Percentiles rank a stretch among this genome's conserved stretches.
phyloP scores from a whole-genome alignment of 768 basidiomycete genomes.

The Auricularia cornea region DNA sequence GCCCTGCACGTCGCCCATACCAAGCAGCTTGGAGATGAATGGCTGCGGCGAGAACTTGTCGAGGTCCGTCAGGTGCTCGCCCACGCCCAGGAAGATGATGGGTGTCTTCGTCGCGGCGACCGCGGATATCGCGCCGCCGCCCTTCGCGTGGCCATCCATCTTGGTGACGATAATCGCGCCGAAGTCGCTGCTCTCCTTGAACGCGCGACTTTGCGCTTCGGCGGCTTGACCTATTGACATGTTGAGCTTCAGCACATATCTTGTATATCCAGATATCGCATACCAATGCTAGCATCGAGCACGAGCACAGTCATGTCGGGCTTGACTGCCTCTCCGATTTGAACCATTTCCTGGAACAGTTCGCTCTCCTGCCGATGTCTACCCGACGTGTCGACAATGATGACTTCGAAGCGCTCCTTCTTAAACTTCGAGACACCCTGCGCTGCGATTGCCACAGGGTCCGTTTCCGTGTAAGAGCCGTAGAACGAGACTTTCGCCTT shows the following conservation, averaged over 20 bases:
- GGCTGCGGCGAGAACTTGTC: constrained; percentile 94
- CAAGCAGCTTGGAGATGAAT: constrained; percentile 93
- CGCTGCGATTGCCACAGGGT: constrained; percentile 90
- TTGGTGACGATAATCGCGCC: constrained; percentile 99
- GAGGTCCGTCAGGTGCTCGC: constrained; percentile 95
- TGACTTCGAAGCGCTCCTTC: constrained; percentile 96
- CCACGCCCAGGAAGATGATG: constrained; percentile 96
- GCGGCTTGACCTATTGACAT: constrained; percentile 79
- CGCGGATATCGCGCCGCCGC: constrained; percentile 99
- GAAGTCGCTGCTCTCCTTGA: constrained; percentile 96
- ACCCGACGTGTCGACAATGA: constrained; percentile 97
- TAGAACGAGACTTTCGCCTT: constrained; percentile 99
- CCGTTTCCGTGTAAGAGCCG: constrained; percentile 97
- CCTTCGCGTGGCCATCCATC: constrained; percentile 98
- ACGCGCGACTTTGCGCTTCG: constrained; percentile 90
- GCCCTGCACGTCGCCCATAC: constrained; percentile 93
- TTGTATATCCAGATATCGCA: background rate
- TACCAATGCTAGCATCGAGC: constrained; percentile 94
- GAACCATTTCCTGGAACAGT: constrained; percentile 95
- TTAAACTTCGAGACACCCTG: constrained; percentile 96
- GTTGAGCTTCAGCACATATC: background rate
- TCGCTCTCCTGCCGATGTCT: constrained; percentile 96
- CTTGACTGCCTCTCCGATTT: constrained; percentile 87
- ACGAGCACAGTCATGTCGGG: constrained; percentile 96
- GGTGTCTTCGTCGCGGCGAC: constrained; percentile 99